Percentiles rank a stretch among this genome's conserved stretches.
These are phyloP conservation scores for Isochrysis galbana DNA, from an alignment of 78 protist genomes.

Conservation along the genomic window DNA sequence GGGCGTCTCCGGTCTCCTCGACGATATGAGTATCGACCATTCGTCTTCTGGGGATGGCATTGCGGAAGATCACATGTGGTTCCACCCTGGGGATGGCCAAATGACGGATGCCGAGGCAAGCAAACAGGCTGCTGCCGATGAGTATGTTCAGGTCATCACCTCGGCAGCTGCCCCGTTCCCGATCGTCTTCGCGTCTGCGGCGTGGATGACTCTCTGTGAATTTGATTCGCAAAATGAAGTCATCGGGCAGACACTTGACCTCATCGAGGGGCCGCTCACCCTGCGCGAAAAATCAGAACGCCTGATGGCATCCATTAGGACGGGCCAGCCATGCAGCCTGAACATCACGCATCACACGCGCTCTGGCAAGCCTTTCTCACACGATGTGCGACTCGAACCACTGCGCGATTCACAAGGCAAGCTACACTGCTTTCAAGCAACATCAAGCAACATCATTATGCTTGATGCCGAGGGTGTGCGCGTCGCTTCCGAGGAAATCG, in stretches of 20 bases:
- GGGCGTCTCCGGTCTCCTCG: background rate
- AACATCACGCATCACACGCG: background rate
- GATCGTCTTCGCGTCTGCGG: background rate
- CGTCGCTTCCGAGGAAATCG: background rate
- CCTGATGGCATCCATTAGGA: background rate
- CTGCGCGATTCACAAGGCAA: background rate
- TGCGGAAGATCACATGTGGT: background rate
- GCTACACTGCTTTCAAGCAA: background rate
- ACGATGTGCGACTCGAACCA: background rate
- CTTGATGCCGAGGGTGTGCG: background rate
- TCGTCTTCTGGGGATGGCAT: background rate
- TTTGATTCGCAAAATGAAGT: background rate
- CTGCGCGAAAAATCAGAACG: too few species aligned
- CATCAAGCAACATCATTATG: background rate
- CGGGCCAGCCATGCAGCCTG: background rate
- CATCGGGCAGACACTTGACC: background rate
- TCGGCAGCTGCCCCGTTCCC: background rate
- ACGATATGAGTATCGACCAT: background rate
- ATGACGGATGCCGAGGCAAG: background rate
- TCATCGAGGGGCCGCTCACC: background rate
- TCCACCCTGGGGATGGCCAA: background rate
- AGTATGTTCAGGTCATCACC: background rate
- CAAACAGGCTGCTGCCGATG: background rate
- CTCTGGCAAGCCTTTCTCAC: background rate
- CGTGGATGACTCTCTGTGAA: background rate